Evolutionary conservation across 306 rosid genomes (phyloP), one percentile per base, ranked within the genome.

Genomic region (Citrullus amarus): DNA sequence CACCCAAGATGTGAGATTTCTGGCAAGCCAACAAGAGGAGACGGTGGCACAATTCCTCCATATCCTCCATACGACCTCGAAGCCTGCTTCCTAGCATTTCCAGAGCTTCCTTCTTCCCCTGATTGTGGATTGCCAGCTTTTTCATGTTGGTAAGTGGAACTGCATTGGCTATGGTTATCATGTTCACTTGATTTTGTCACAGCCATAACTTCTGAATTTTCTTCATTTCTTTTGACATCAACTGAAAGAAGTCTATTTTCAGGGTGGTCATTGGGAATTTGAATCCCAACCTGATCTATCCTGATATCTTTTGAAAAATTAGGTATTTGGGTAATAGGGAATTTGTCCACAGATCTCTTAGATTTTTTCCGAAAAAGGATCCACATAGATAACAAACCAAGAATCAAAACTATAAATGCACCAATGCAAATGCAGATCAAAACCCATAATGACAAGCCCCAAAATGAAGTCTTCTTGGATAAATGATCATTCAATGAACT

Each of bases 1-100:
- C 98, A 94, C 11, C 98, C 98, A 71, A 92, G 97, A 87, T 90
- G 98, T 68, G 98, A 94, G 84, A 87, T 17, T 88, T 94, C 98
- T 5, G 98, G 98, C 93, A 94, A 82, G 39, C 97, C 97, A 74
- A 89, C 38, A 38, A 92, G 73, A 80, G 98, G 98, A 80, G 98
- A 94, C 66, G 97, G 89, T 28, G 98, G 83, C 41, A 86, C 85
- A 54, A 80, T 78, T 63, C 92, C 94, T 72, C 79, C 78, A 25
- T 48, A 30, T 72, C 77, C 77, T 46, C 90, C 96, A 80, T 81
- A 72, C 3, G 90, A 65, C 79, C 85, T 83, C 15, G 86, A 48
- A 12, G 86, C 76, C 41, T 88, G 96, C 87, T 89, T 90, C 82
- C 84, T 89, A 68, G 46, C 86, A 77, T 84, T 87, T 65, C 93